These are phyloP conservation scores for Lactuca sativa DNA, from an alignment of 129 eudicot genomes.

Conservation along the genomic window DNA sequence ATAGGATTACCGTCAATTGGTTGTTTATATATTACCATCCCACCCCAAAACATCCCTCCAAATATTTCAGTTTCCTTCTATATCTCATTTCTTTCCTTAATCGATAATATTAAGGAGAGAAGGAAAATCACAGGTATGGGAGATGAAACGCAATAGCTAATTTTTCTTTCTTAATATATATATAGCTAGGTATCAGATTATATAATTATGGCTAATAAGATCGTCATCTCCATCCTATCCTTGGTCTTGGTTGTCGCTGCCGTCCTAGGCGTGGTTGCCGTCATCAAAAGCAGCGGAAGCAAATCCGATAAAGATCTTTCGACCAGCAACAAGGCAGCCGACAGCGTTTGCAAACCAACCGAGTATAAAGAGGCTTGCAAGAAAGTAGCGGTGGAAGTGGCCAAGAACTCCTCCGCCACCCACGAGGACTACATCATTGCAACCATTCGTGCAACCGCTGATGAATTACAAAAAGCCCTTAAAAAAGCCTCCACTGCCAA, in stretches of 20 bases:
- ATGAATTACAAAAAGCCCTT: constrained; percentile 49
- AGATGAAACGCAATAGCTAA: not conserved
- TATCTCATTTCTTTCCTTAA: constrained; percentile 27
- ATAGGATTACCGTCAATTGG: constrained; percentile 16
- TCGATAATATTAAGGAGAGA: constrained; percentile 3
- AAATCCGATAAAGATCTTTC: constrained; percentile 22
- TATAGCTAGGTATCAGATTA: not conserved
- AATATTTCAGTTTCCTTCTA: not conserved
- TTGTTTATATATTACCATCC: constrained; percentile 14
- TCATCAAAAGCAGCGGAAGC: constrained; percentile 32
- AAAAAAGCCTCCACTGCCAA: constrained; percentile 37
- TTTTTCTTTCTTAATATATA: not conserved
- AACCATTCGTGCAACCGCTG: constrained; percentile 44
- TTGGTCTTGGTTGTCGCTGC: constrained; percentile 44
- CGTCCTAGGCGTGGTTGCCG: constrained; percentile 34
- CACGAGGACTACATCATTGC: constrained; percentile 57
- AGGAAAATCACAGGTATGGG: constrained; percentile 11
- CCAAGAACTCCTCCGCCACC: constrained; percentile 58
- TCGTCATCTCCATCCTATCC: constrained; percentile 36
- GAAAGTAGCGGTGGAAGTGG: constrained; percentile 37
- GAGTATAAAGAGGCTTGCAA: constrained; percentile 55
- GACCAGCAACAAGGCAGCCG: constrained; percentile 44
- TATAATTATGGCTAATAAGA: constrained; percentile 30
- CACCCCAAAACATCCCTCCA: constrained; percentile 6
- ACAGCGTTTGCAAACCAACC: constrained; percentile 51